Conservation (phyloP, 2,329 filamentous ascomycete species). For the Metarhizium sp. region DNA sequence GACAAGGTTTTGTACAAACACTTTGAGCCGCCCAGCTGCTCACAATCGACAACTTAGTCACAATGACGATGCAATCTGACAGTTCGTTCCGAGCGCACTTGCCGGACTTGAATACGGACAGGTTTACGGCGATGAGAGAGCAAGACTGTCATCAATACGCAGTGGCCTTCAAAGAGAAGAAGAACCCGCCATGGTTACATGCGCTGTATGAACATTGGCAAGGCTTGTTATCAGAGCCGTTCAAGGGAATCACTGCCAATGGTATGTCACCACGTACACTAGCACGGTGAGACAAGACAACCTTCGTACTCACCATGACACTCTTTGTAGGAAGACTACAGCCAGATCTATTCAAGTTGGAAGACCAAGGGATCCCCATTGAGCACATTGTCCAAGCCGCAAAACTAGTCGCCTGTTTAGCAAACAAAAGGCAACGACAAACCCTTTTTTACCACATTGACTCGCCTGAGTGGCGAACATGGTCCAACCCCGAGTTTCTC, state of each 20-base stretch:
- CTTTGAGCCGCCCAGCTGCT: not conserved
- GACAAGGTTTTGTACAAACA: not conserved
- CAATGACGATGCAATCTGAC: not conserved
- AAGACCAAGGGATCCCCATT: conserved; percentile 57
- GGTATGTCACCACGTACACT: conserved; percentile 30
- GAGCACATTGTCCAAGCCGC: conserved; percentile 44
- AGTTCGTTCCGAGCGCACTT: not conserved
- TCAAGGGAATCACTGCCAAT: conserved; percentile 60
- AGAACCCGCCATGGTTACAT: conserved; percentile 58
- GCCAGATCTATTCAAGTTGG: conserved; percentile 44
- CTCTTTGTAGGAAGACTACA: conserved; percentile 34
- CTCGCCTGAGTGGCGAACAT: conserved; percentile 61
- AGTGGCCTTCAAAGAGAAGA: conserved; percentile 46
- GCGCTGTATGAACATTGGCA: conserved; percentile 50
- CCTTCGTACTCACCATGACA: not conserved
- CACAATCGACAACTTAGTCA: not conserved
- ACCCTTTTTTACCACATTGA: conserved; percentile 52
- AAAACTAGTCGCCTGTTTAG: conserved; percentile 31
- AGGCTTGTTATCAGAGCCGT: conserved; percentile 54
- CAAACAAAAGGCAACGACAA: conserved; percentile 39
- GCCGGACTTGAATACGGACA: not conserved
- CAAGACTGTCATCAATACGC: conserved; percentile 57
- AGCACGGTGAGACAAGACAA: no score
- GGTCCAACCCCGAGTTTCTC: conserved; percentile 65
- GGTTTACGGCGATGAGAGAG: conserved; percentile 50